Percentiles rank a stretch among this genome's conserved stretches.
These are phyloP conservation scores for Diaporthe velutina DNA, from an alignment of 2,329 filamentous ascomycete genomes.

Conservation along the genomic window DNA sequence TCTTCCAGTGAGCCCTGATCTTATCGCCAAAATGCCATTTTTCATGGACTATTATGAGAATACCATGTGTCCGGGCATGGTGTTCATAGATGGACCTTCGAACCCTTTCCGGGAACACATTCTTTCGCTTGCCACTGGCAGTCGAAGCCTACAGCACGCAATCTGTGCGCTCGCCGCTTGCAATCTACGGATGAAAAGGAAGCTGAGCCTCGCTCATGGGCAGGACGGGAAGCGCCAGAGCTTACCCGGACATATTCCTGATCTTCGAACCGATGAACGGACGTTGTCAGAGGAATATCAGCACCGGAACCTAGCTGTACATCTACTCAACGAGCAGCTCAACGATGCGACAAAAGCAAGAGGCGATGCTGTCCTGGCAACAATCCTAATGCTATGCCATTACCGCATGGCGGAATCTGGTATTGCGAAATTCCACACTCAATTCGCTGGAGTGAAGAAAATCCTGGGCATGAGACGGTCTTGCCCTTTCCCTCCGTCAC, in stretches of 20 bases:
- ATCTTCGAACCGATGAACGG: constrained; percentile 70
- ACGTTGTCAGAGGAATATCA: constrained; percentile 84
- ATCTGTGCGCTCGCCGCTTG: constrained; percentile 91
- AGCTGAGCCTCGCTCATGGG: constrained; percentile 66
- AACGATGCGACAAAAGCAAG: constrained; percentile 80
- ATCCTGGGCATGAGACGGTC: constrained; percentile 81
- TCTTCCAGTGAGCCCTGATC: constrained; percentile 69
- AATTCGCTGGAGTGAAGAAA: constrained; percentile 94
- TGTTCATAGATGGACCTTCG: constrained; percentile 86
- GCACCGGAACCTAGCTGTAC: constrained; percentile 83
- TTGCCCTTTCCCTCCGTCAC: constrained; percentile 64
- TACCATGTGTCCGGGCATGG: constrained; percentile 91
- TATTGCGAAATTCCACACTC: constrained; percentile 91
- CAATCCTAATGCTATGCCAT: constrained; percentile 87
- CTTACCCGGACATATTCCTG: constrained; percentile 51
- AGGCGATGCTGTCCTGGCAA: constrained; percentile 89
- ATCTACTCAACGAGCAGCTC: constrained; percentile 85
- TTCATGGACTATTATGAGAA: constrained; percentile 95
- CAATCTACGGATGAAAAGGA: constrained; percentile 88
- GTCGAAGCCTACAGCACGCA: constrained; percentile 89
- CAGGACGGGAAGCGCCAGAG: constrained; percentile 67
- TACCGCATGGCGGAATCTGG: constrained; percentile 96
- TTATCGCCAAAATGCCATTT: constrained; percentile 85
- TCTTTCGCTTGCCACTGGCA: constrained; percentile 80
- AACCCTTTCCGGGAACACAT: constrained; percentile 92